phyloP scores from a whole-genome alignment of 202 grass and related monocot genomes.

The Alloteropsis angusta region DNA sequence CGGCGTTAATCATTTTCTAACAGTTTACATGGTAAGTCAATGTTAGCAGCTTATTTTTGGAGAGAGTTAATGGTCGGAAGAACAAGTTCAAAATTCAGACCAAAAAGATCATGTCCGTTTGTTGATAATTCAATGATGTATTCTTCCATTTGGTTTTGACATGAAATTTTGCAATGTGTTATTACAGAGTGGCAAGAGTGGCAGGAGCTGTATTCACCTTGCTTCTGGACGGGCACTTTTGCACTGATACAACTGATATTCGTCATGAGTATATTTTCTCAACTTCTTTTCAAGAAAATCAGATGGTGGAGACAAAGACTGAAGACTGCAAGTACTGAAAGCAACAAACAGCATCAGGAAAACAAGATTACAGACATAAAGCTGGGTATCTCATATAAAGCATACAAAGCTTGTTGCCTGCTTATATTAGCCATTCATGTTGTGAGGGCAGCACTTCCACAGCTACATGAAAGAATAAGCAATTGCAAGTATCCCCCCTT shows the following conservation, averaged over 20 bases:
- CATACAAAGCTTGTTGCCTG: slow-evolving; percentile 61
- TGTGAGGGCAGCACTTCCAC: slow-evolving; percentile 32
- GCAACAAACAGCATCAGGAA: slow-evolving; percentile 21
- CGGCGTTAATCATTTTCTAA: neutral
- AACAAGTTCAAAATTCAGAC: neutral
- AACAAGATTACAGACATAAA: slow-evolving; percentile 30
- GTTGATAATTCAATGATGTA: neutral
- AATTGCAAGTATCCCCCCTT: slow-evolving; percentile 43
- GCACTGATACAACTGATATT: slow-evolving; percentile 55
- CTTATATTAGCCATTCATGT: slow-evolving; percentile 48
- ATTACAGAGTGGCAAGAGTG: slow-evolving; percentile 73
- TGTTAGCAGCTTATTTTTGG: neutral
- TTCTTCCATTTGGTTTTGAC: slow-evolving; percentile 1
- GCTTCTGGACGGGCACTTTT: slow-evolving; percentile 58
- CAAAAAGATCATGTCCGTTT: neutral
- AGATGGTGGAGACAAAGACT: slow-evolving; percentile 39
- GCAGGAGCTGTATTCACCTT: slow-evolving; percentile 51
- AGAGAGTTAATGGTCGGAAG: neutral
- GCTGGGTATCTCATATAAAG: slow-evolving; percentile 53
- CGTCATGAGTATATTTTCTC: slow-evolving; percentile 33
- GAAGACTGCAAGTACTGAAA: slow-evolving; percentile 21
- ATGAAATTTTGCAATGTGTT: neutral
- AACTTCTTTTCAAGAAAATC: slow-evolving; percentile 46
- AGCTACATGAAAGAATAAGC: slow-evolving; percentile 29
- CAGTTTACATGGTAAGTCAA: neutral